These are phyloP conservation scores for Penicillium canariense DNA, from an alignment of 495 filamentous ascomycete genomes.

Conservation along the genomic window DNA sequence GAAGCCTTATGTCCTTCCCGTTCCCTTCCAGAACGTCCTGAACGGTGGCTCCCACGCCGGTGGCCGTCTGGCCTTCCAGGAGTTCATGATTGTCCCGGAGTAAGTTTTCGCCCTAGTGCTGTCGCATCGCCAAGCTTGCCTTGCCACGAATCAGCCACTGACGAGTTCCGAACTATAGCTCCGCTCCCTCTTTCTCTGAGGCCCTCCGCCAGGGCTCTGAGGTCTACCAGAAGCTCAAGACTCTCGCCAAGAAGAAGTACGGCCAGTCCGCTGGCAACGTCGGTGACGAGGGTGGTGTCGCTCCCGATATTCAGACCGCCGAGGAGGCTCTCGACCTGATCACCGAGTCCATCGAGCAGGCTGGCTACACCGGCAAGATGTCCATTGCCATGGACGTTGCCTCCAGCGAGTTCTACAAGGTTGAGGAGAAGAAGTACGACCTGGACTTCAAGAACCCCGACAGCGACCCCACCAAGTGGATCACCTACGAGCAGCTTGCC, in stretches of 20 bases:
- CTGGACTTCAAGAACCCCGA: conserved; percentile 97
- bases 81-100: conserved; percentile 99
- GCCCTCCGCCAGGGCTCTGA: conserved; percentile 93
- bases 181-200: conserved; percentile 86
- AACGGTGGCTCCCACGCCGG: conserved; percentile 99
- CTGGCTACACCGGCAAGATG: conserved; percentile 92
- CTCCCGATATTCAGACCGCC: conserved; percentile 95
- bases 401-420: conserved; percentile 99
- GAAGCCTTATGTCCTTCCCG: conserved; percentile 99
- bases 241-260: conserved; percentile 98
- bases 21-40: conserved; percentile 99
- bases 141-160: neutral
- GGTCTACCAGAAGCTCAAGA: conserved; percentile 97
- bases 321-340: conserved; percentile 98
- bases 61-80: conserved; percentile 98
- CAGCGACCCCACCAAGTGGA: conserved; percentile 88
- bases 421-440: conserved; percentile 97
- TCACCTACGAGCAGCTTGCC: conserved; percentile 98
- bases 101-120: conserved; percentile 36
- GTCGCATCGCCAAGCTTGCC: neutral
- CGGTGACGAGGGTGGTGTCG: conserved; percentile 99
- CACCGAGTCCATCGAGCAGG: conserved; percentile 86
- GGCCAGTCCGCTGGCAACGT: conserved; percentile 97
- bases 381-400: conserved; percentile 99
- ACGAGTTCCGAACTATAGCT: conserved; percentile 26